Conservation (phyloP, 129 eudicot genomes). For the Artemisia annua region DNA sequence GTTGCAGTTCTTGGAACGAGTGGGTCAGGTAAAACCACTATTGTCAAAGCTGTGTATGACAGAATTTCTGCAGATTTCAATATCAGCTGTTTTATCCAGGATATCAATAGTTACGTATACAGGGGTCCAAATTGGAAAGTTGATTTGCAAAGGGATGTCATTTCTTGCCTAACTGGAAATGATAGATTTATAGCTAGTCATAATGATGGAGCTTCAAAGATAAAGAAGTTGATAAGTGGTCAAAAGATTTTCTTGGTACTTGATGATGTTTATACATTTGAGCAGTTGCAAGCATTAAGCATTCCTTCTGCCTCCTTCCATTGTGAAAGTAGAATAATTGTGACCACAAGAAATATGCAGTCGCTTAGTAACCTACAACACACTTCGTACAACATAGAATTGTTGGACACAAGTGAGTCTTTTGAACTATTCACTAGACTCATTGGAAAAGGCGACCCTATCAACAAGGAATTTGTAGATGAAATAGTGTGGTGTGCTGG, state of each 20-base stretch:
- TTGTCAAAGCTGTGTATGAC: conserved; percentile 19
- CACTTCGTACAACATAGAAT: neutral
- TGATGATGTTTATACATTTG: conserved; percentile 29
- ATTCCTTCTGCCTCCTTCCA: conserved; percentile 8
- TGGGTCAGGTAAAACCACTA: conserved; percentile 26
- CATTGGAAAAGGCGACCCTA: neutral
- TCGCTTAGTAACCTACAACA: neutral
- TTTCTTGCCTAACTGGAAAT: too few relatives aligned
- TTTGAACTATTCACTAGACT: conserved; percentile 22
- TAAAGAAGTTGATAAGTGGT: conserved; percentile 7
- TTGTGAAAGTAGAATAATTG: conserved; percentile 33
- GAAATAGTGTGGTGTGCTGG: conserved; percentile 15
- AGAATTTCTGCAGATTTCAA: conserved; percentile 12
- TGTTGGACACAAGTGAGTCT: conserved; percentile 27
- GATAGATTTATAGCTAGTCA: neutral
- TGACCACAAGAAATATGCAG: conserved; percentile 27
- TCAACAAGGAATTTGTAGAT: neutral
- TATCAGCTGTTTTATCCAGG: conserved; percentile 18
- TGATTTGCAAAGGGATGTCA: conserved; percentile 15
- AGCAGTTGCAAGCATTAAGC: conserved; percentile 28
- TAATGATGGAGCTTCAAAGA: conserved; percentile 14
- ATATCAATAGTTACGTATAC: neutral
- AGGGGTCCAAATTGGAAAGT: conserved; percentile 1
- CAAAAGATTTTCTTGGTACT: conserved; percentile 26
- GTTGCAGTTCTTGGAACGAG: too few relatives aligned